These are phyloP conservation scores for Zymoseptoria passerinii DNA, from an alignment of 2,329 filamentous ascomycete species.

Conservation along the genomic window DNA sequence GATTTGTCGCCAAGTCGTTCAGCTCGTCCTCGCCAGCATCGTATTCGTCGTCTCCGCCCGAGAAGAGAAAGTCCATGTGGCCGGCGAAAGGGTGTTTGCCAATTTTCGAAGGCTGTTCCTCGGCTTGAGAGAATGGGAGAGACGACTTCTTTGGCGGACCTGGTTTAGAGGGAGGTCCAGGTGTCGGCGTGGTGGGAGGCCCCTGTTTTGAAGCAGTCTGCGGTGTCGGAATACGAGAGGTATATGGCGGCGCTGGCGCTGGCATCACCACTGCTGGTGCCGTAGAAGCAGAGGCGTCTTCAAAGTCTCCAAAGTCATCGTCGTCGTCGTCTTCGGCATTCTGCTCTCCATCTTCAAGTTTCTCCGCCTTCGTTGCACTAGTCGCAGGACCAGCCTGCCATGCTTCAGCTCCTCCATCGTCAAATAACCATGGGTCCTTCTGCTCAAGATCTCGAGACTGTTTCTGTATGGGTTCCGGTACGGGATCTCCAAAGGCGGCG, in stretches of 20 bases:
- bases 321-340: constrained; percentile 29
- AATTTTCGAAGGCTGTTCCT: constrained; percentile 7
- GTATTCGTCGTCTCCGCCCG: constrained; percentile 27
- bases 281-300: constrained; percentile 29
- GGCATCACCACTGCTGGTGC: neutral
- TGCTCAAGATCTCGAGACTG: neutral
- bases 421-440: neutral
- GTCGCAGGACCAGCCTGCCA: neutral
- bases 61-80: constrained; percentile 29
- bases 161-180: constrained; percentile 4
- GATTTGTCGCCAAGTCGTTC: constrained; percentile 26
- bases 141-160: constrained; percentile 1
- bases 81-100: constrained; percentile 27
- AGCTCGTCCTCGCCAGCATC: constrained; percentile 29
- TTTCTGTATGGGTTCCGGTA: neutral
- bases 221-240: no score
- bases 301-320: constrained; percentile 50
- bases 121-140: constrained; percentile 4
- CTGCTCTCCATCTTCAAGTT: neutral
- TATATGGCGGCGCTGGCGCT: neutral
- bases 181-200: constrained; percentile 19
- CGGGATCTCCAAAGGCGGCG: constrained; percentile 39
- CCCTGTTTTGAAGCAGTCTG: neutral
- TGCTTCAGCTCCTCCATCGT: neutral
- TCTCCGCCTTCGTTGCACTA: neutral